Evolutionary conservation across 805 yeast genomes (phyloP).

Genomic region (Candida pseudofarinosa): DNA sequence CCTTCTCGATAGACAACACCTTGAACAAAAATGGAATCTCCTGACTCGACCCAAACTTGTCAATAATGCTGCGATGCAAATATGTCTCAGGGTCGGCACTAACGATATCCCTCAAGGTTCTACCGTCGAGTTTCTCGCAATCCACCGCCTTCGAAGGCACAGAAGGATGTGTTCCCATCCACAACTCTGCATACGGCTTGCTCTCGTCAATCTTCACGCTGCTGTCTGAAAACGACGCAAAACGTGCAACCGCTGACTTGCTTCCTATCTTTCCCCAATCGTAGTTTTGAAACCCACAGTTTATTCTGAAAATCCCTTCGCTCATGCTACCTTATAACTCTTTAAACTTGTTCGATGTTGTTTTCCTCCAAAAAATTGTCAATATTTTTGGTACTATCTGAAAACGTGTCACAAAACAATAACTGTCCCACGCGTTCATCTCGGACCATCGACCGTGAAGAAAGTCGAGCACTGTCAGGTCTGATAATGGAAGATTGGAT

Average conservation of each 20-base stretch:
- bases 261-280: constrained; percentile 89
- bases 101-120: constrained; percentile 65
- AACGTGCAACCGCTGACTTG: constrained; percentile 83
- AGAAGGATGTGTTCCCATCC: constrained; percentile 99
- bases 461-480: background rate
- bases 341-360: background rate
- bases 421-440: background rate
- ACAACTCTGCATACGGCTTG: constrained; percentile 92
- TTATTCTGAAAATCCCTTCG: constrained; percentile 32
- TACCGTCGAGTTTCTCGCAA: constrained; percentile 34
- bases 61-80: constrained; percentile 56
- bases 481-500: constrained; percentile 27
- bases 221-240: constrained; percentile 69
- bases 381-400: background rate
- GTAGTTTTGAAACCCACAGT: constrained; percentile 69
- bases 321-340: constrained; percentile 15
- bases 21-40: constrained; percentile 92
- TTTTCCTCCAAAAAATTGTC: background rate
- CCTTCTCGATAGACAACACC: constrained; percentile 89
- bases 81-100: constrained; percentile 51
- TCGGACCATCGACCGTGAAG: background rate
- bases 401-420: background rate
- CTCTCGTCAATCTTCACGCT: constrained; percentile 57
- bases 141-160: constrained; percentile 69
- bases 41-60: constrained; percentile 60